These are phyloP conservation scores for Gossypium rotundifolium DNA, from an alignment of 345 rosid genomes.

Conservation along the genomic window DNA sequence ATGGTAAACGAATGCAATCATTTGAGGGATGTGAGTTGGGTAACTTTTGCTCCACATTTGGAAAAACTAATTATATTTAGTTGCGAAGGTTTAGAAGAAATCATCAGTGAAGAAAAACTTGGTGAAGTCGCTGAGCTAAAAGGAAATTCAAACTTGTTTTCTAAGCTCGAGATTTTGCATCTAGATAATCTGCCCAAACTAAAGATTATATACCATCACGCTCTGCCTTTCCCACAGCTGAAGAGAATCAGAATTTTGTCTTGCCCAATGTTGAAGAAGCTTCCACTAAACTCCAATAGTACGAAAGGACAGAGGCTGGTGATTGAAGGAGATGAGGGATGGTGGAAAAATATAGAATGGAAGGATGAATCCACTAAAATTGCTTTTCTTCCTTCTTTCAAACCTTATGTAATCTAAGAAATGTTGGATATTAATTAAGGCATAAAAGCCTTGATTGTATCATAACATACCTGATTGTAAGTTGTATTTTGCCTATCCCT, in stretches of 20 bases:
- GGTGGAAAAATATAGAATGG: background rate
- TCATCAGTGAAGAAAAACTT: background rate
- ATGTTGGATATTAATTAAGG: too few relatives aligned
- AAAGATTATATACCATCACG: background rate
- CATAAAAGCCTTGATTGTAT: background rate
- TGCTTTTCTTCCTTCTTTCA: too few relatives aligned
- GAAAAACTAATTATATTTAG: fast-evolving
- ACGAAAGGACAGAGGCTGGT: background rate
- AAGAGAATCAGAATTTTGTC: fast-evolving
- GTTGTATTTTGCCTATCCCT: background rate
- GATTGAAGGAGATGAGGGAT: background rate
- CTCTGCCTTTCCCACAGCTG: background rate
- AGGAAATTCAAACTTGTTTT: background rate
- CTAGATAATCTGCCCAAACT: background rate
- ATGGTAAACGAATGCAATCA: fast-evolving
- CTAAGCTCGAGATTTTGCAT: fast-evolving
- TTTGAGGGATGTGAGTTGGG: background rate
- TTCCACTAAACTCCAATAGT: background rate
- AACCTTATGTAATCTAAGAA: too few relatives aligned
- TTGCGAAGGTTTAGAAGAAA: background rate
- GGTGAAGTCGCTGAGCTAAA: background rate
- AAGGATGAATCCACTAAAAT: background rate
- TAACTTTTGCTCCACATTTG: background rate
- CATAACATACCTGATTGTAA: too few relatives aligned
- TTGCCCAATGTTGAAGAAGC: background rate